phyloP scores from a whole-genome alignment of 345 rosid genomes.

The Aquilaria malaccensis region DNA sequence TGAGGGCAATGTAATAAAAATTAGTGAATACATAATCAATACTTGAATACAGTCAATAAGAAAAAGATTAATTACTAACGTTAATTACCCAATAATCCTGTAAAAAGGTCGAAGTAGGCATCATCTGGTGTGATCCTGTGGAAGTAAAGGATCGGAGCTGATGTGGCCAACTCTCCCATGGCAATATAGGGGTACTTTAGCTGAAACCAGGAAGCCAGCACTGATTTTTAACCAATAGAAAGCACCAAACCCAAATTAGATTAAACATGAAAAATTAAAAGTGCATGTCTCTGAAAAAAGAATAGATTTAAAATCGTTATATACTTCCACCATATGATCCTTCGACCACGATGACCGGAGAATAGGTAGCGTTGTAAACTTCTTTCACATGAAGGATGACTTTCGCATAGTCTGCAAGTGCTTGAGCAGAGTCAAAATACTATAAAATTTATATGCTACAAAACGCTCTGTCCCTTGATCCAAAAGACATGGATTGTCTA shows the following conservation, averaged over 20 bases:
- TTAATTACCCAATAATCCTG: too few relatives aligned
- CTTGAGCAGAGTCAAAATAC: too few relatives aligned
- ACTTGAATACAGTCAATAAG: too few relatives aligned
- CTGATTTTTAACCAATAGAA: conserved; percentile 8
- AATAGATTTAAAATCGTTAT: not conserved
- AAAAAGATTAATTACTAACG: too few relatives aligned
- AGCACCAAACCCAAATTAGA: not conserved
- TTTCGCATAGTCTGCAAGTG: too few relatives aligned
- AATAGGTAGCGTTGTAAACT: conserved; percentile 20
- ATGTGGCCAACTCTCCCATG: conserved; percentile 49
- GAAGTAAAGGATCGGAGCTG: conserved; percentile 47
- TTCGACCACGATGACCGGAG: conserved; percentile 60
- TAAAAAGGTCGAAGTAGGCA: too few relatives aligned
- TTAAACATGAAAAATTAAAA: not conserved
- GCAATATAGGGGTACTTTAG: conserved; percentile 45
- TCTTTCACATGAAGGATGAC: too few relatives aligned
- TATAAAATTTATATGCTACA: conserved; percentile 31
- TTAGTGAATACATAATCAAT: too few relatives aligned
- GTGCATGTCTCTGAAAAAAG: too few relatives aligned
- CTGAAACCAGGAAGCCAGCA: conserved; percentile 51
- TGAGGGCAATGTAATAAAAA: too few relatives aligned
- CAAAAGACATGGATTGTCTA: conserved; percentile 42
- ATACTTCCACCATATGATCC: conserved; percentile 86
- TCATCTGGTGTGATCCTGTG: conserved; percentile 14
- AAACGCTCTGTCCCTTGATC: conserved; percentile 37